These are phyloP conservation scores for Vitis riparia DNA, from an alignment of 164 flowering plant genomes.

Conservation along the genomic window DNA sequence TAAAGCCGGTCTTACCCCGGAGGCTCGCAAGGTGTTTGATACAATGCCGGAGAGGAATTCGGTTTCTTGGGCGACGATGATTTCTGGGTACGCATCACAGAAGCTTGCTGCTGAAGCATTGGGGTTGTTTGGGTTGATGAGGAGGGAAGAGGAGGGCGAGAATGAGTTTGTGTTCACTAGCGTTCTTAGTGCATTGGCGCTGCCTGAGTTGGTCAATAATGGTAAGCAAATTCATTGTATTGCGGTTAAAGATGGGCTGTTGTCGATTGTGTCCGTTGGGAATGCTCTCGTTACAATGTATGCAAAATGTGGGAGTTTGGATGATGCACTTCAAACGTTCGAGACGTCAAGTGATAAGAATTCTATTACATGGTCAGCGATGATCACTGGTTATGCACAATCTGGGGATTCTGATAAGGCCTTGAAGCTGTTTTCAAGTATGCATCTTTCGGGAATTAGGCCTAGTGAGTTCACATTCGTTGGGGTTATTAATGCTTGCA, in stretches of 20 bases:
- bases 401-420: conserved; percentile 59
- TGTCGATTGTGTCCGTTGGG: conserved; percentile 46
- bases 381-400: conserved; percentile 83
- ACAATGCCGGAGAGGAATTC: conserved; percentile 70
- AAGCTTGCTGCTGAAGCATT: conserved; percentile 43
- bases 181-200: conserved; percentile 54
- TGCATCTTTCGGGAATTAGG: conserved; percentile 53
- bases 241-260: conserved; percentile 47
- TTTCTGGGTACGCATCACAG: conserved; percentile 73
- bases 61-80: conserved; percentile 75
- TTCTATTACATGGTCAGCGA: conserved; percentile 86
- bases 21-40: conserved; percentile 67
- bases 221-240: conserved; percentile 65
- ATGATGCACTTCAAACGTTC: conserved; percentile 51
- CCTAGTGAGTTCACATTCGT: conserved; percentile 87
- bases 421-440: conserved; percentile 51
- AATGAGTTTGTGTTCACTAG: conserved; percentile 70
- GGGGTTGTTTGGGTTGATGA: conserved; percentile 43
- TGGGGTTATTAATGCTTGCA: conserved; percentile 82
- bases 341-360: conserved; percentile 50
- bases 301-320: conserved; percentile 57
- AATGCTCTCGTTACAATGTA: conserved; percentile 79
- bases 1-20: conserved; percentile 46
- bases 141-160: conserved; percentile 30
- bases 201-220: conserved; percentile 26